These are phyloP conservation scores for Physcia stellaris DNA, from an alignment of 495 filamentous ascomycete species.

Conservation along the genomic window DNA sequence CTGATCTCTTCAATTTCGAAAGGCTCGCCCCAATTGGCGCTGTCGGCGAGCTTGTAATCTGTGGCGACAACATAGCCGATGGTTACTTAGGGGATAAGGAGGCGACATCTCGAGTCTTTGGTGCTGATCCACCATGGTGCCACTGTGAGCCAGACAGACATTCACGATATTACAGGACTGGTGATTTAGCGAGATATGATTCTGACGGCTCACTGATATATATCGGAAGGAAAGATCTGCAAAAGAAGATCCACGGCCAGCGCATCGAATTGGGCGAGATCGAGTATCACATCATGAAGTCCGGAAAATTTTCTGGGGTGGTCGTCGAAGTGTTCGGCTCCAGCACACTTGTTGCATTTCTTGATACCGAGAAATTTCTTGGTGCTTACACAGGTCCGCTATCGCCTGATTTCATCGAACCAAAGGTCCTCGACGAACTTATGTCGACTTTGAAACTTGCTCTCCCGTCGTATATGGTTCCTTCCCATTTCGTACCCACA, in stretches of 20 bases:
- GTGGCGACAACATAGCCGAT: constrained; percentile 42
- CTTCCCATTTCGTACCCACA: constrained; percentile 22
- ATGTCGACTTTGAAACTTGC: neutral
- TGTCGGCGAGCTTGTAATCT: constrained; percentile 49
- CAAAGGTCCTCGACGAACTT: neutral
- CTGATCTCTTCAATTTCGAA: constrained; percentile 40
- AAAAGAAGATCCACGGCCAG: constrained; percentile 31
- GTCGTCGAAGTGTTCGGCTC: neutral
- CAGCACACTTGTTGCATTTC: neutral
- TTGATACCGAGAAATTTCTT: neutral
- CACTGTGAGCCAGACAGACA: neutral
- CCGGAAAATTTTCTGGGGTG: neutral
- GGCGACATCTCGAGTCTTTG: constrained; percentile 37
- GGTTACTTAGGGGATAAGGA: constrained; percentile 41
- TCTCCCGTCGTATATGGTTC: constrained; percentile 28
- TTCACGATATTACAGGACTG: constrained; percentile 27
- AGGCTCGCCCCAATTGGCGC: constrained; percentile 42
- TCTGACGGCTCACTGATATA: constrained; percentile 32
- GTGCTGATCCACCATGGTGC: constrained; percentile 9
- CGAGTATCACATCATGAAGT: constrained; percentile 26
- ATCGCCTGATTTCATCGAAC: neutral
- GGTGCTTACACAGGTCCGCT: neutral
- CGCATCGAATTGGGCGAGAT: constrained; percentile 34
- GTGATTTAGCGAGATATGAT: constrained; percentile 40
- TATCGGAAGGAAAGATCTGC: constrained; percentile 31